Evolutionary conservation across 331 rosid species (phyloP).

Genomic region (Malus hybrid): DNA sequence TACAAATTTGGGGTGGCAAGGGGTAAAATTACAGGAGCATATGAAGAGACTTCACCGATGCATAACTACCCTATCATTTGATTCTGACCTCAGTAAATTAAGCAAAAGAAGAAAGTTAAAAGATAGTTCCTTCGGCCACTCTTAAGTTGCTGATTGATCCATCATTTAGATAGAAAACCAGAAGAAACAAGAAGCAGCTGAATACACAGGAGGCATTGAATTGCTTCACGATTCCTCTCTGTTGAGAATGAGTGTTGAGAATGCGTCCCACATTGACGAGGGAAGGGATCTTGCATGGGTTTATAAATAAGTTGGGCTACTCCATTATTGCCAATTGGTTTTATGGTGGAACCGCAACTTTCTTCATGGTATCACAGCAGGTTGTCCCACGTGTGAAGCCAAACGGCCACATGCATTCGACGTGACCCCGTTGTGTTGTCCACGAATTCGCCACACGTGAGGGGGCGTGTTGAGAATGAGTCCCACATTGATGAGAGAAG

Average conservation of each 20-base stretch:
- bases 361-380: no score
- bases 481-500: neutral
- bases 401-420: no score
- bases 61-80: neutral
- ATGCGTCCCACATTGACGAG: no score
- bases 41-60: neutral
- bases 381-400: no score
- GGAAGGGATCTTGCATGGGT: neutral
- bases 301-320: neutral
- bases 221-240: no score
- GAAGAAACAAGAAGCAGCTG: neutral
- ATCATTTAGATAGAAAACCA: neutral
- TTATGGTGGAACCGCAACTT: no score
- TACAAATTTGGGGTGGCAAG: neutral
- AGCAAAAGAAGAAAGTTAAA: neutral
- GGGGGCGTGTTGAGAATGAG: no score
- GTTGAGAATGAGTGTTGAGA: neutral
- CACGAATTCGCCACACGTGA: no score
- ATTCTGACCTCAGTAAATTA: neutral
- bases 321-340: neutral
- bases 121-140: neutral
- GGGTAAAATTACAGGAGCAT: neutral
- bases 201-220: neutral
- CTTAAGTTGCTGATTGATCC: neutral
- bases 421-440: no score